Evolutionary conservation across 768 basidiomycete genomes (phyloP), one percentile per base, ranked within the genome.

Genomic region (Daedaleopsis sinensis): DNA sequence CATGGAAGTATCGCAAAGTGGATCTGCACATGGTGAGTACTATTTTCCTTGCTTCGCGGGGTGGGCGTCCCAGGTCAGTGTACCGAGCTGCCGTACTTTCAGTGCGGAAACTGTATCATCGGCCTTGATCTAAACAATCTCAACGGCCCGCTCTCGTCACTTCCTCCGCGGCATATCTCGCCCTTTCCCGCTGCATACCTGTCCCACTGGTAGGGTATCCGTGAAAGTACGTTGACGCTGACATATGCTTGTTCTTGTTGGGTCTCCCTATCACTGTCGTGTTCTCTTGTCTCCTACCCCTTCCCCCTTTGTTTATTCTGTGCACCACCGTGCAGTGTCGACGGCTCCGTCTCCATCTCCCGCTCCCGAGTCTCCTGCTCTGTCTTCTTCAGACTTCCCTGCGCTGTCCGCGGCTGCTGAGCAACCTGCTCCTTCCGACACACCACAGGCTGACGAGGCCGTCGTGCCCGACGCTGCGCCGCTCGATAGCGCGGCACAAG

Each of bases 41-140:
- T 72, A 78, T 78, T 79, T 71, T 61, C 67, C 74, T 72, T 76
- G 77, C 72, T 75, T 76, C 76, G 73, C 84, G 87, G 88, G 88
- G 89, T 89, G 87, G 90, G 88, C 84, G 77, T 78, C 79, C 78
- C 75, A 78, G 88, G 88, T 81, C 87, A 85, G 83, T 83, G 87
- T 92, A 90, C 89, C 91, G 82, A 91, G 89, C 78, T 64, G 76
- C 88, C 88, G 86, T 90, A 80, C 89, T 89, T 90, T 89, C 88
- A 91, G 90, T 89, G 86, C 89, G 88, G 87, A 88, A 87, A 84
- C 78, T 84, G 79, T 84, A 84, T 77, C 80, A 86, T 83, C 87
- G 83, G 73, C 83, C 82, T 79, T 90, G 80, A 90, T 79, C 65
- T 67, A 59, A 63, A 53, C 62, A 76, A 55, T 65, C 64, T 48